Evolutionary conservation across 2,329 filamentous ascomycete species (phyloP), one percentile per base, ranked within the genome.

Genomic region (Calonectria crousiana): DNA sequence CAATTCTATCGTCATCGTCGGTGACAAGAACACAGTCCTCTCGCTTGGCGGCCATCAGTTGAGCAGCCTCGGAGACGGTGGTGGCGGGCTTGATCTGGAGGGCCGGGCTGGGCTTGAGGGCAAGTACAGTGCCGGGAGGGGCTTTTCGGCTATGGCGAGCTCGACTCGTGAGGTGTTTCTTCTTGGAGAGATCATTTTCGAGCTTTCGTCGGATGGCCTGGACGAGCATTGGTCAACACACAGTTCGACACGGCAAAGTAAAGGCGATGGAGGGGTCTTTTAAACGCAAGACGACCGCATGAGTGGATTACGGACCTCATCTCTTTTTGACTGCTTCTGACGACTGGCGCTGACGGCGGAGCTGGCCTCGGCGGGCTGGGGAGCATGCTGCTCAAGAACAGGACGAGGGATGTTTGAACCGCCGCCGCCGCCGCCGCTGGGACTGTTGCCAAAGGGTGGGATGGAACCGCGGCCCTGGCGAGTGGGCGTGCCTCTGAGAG

Each of bases 1-100:
- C 95, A 86, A 99, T 99, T 60, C 97, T 92, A 82, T 99, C 97
- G 85, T 99, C 96, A 78, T 98, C 96, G 84, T 99, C 97, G 52
- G 97, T 99, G 30, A 99, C 97, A 75, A 99, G 88, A 49, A 99
- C 97, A 82, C 97, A 99, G 85, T 99, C 97, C 86, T 99, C 97
- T 81, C 97, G 92, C 90, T 99, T 99, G 66, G 97, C 97, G 71
- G 97, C 97, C 97, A 99, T 99, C 83, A 99, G 89, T 88, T 99
- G 97, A 51, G 97, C 97, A 64, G 97, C 97, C 87, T 99, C 97
- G 77, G 97, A 93, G 71, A 99, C 96, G 65, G 95, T 98, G 32
- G 95, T 98, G 77, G 90, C 91, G 67, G 97, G 97, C 88, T 98
- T 98, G 87, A 99, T 98, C 88, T 99, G 97, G 23, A 99, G 93